These are phyloP conservation scores for Barbatosphaeria neglecta DNA, from an alignment of 495 filamentous ascomycete species.

Conservation along the genomic window DNA sequence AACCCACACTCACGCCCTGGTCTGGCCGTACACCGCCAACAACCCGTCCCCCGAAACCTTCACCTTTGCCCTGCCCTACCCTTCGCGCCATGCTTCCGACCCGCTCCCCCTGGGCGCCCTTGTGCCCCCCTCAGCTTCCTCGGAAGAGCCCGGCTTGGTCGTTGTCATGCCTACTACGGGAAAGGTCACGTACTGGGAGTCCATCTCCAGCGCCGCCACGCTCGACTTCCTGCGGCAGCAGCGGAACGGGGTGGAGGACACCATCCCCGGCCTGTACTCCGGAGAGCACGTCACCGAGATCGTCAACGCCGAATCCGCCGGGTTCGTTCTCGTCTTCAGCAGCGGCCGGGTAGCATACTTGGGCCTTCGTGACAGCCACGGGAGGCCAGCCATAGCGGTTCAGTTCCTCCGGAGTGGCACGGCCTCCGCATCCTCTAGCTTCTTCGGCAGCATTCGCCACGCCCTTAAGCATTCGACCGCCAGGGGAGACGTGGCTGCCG, in stretches of 20 bases:
- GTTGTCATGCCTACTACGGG: constrained; percentile 72
- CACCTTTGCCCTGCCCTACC: constrained; percentile 61
- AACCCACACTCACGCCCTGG: constrained; percentile 65
- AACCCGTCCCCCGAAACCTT: constrained; percentile 57
- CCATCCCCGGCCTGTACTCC: constrained; percentile 57
- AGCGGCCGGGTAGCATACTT: constrained; percentile 78
- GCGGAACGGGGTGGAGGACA: constrained; percentile 62
- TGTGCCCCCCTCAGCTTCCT: constrained; percentile 58
- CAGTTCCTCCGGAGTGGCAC: constrained; percentile 58
- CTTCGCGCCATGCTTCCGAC: constrained; percentile 50
- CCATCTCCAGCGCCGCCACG: constrained; percentile 69
- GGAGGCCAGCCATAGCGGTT: constrained; percentile 63
- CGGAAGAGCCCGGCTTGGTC: constrained; percentile 69
- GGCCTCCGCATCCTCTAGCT: constrained; percentile 38
- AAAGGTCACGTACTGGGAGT: constrained; percentile 89
- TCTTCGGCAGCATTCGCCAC: constrained; percentile 67
- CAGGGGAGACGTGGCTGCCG: constrained; percentile 66
- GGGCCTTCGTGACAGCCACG: constrained; percentile 71
- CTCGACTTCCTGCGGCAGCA: constrained; percentile 65
- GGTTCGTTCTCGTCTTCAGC: constrained; percentile 73
- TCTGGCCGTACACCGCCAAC: constrained; percentile 75
- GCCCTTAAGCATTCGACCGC: constrained; percentile 52
- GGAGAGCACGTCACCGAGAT: constrained; percentile 69
- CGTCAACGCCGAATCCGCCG: constrained; percentile 67
- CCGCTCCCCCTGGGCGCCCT: constrained; percentile 70